Evolutionary conservation across 176 grass and related monocot genomes (phyloP).

Genomic region (Panicum miliaceum): DNA sequence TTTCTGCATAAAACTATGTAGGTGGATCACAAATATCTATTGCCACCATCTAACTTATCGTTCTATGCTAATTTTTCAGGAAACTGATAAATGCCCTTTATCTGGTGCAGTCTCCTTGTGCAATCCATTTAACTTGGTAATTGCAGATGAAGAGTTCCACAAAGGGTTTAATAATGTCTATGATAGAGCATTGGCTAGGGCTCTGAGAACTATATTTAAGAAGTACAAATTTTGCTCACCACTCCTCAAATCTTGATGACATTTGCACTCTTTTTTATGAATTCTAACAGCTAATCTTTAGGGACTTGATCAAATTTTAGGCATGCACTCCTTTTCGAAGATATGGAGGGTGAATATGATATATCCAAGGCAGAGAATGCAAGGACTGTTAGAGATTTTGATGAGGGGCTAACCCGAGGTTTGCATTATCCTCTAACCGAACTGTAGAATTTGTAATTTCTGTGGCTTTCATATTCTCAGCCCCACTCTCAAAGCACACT

Average conservation of each 20-base stretch:
- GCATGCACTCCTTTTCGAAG: conserved; percentile 87
- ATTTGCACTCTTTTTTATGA: conserved; percentile 11
- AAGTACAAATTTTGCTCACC: conserved; percentile 58
- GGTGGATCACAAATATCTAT: conserved; percentile 10
- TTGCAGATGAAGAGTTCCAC: conserved; percentile 98
- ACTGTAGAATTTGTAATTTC: neutral
- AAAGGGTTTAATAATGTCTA: conserved; percentile 97
- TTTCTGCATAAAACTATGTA: neutral
- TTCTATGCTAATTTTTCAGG: conserved; percentile 50
- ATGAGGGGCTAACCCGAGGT: conserved; percentile 93
- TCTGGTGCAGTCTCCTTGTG: conserved; percentile 94
- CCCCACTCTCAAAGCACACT: conserved; percentile 24
- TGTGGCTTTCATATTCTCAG: conserved; percentile 6
- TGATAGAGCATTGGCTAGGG: conserved; percentile 78
- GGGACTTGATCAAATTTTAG: conserved; percentile 58
- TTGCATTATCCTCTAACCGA: conserved; percentile 16
- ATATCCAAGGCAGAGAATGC: conserved; percentile 79
- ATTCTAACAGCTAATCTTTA: conserved; percentile 47
- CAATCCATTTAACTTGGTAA: conserved; percentile 95
- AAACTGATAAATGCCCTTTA: conserved; percentile 74
- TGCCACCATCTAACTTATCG: conserved; percentile 18
- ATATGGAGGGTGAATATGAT: conserved; percentile 80
- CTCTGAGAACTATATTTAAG: conserved; percentile 71
- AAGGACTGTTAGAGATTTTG: conserved; percentile 90
- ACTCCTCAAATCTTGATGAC: conserved; percentile 30